Conservation (phyloP, 179 eudicot genomes). For the Carnegiea gigantea region DNA sequence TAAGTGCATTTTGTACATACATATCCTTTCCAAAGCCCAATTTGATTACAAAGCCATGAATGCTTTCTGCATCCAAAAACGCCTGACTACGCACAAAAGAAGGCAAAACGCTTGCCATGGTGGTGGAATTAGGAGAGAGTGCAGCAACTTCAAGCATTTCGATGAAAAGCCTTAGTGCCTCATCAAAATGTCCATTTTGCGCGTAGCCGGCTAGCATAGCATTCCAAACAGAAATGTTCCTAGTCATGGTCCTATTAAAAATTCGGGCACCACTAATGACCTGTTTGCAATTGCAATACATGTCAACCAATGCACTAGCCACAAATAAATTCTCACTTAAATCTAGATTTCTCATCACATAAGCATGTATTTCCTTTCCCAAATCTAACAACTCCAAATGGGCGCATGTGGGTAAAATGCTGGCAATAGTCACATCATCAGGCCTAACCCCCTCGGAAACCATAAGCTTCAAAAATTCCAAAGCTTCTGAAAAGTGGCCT, state of each 20-base stretch:
- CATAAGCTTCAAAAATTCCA: conserved; percentile 50
- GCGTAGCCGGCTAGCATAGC: conserved; percentile 49
- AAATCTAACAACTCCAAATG: conserved; percentile 45
- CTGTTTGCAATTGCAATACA: conserved; percentile 51
- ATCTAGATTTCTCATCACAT: conserved; percentile 28
- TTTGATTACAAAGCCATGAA: conserved; percentile 43
- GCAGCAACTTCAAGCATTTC: conserved; percentile 35
- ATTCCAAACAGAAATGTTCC: conserved; percentile 43
- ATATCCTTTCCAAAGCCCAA: conserved; percentile 32
- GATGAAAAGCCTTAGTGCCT: conserved; percentile 41
- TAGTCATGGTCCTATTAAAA: conserved; percentile 21
- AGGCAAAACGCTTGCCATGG: conserved; percentile 46
- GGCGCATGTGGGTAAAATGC: conserved; percentile 60
- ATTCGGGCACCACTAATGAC: conserved; percentile 23
- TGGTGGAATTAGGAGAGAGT: conserved; percentile 40
- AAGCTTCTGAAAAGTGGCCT: conserved; percentile 47
- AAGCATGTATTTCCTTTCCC: conserved; percentile 51
- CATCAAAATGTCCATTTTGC: conserved; percentile 37
- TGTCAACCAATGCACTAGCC: conserved; percentile 45
- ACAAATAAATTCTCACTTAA: conserved; percentile 41
- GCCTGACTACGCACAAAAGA: conserved; percentile 41
- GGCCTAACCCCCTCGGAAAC: conserved; percentile 40
- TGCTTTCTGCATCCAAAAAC: conserved; percentile 35
- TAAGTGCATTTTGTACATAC: conserved; percentile 43
- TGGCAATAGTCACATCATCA: conserved; percentile 56